Base-by-base conservation (phyloP, 768 basidiomycete species). In the Lentinula sp. region DNA sequence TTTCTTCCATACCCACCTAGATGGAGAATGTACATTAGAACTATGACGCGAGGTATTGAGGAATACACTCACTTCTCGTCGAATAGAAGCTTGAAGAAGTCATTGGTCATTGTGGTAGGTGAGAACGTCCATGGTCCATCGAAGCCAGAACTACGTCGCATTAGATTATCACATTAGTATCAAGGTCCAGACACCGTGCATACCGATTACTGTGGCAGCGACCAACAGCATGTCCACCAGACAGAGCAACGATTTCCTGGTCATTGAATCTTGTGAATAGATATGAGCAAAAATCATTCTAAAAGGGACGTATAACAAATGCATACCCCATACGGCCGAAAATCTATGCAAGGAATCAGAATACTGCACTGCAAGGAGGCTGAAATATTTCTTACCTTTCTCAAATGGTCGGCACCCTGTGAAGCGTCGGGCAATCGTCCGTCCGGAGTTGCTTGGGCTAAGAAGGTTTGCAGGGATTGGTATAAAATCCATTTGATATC, bases 71-170 rank as follows among this genome's bases (percentile, higher is more conserved):
- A 90, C 84, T 85, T 92, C 80, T 97, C 94, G 67, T 87, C 82
- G 67, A 93, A 85, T 61, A 99, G 80, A 32, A 98, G 83, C 67
- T 86, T 86, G 84, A 77, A 95, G 78, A 78, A 95, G 69, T 92
- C 91, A 72, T 95, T 95, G 45, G 90, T 88, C 67, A 95, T 71
- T 2, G 91, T 91, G 20, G 85, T 91, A 3, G 95, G 94, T 15
- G 93, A 91, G 84, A 95, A 95, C 2, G 94, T 94, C 93, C 91
- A 94, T n/a, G 91, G 93, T 10, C 91, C 93, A 6, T 91, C 87
- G 71, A 88, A 95, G 45, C 91, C 91, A 61, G 89, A 91, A 57
- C 83, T 81, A 48, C 18, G 46, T 45, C 41, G 56, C 7, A 56
- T 51, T n/a, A 5, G 7, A 15, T 2, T 28, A 28, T 28, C 28